Conservation (phyloP, 1,284 basidiomycete species). For the Testicularia cyperi region DNA sequence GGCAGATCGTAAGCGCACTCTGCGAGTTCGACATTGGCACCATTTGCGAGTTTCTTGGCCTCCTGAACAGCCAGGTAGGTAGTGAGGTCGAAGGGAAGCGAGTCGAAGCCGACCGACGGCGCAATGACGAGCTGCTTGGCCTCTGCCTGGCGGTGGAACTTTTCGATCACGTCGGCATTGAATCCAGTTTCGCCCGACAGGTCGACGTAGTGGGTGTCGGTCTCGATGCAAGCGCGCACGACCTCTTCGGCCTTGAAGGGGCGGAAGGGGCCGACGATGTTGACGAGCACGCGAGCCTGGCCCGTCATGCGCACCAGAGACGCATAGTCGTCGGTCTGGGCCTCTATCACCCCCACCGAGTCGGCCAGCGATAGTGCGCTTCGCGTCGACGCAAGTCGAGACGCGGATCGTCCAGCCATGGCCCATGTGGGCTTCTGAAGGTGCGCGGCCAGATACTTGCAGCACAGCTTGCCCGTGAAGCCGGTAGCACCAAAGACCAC, state of each 20-base stretch:
- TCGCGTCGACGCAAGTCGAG: slow-evolving; percentile 29
- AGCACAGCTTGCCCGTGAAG: slow-evolving; percentile 47
- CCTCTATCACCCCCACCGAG: slow-evolving; percentile 35
- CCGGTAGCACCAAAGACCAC: slow-evolving; percentile 54
- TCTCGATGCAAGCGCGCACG: slow-evolving; percentile 65
- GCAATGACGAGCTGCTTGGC: slow-evolving; percentile 72
- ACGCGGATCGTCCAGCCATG: slow-evolving; percentile 45
- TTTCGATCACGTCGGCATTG: slow-evolving; percentile 65
- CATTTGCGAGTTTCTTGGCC: slow-evolving; percentile 62
- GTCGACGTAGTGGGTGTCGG: slow-evolving; percentile 70
- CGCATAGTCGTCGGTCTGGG: slow-evolving; percentile 23
- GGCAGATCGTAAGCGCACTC: slow-evolving; percentile 62
- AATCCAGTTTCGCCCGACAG: slow-evolving; percentile 64
- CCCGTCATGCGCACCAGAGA: slow-evolving; percentile 32
- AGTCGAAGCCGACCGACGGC: slow-evolving; percentile 73
- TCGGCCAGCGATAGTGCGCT: slow-evolving; percentile 20
- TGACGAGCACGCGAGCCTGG: slow-evolving; percentile 34
- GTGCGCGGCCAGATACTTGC: slow-evolving; percentile 42
- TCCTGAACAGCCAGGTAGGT: slow-evolving; percentile 67
- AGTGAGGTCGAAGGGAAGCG: slow-evolving; percentile 66
- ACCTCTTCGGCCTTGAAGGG: slow-evolving; percentile 39
- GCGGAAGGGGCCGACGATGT: slow-evolving; percentile 49
- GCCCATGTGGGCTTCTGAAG: slow-evolving; percentile 36
- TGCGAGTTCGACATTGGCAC: slow-evolving; percentile 21
- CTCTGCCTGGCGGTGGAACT: slow-evolving; percentile 70